Base-by-base conservation (phyloP, 805 yeast genomes). In the Nakazawaea anatomiae region DNA sequence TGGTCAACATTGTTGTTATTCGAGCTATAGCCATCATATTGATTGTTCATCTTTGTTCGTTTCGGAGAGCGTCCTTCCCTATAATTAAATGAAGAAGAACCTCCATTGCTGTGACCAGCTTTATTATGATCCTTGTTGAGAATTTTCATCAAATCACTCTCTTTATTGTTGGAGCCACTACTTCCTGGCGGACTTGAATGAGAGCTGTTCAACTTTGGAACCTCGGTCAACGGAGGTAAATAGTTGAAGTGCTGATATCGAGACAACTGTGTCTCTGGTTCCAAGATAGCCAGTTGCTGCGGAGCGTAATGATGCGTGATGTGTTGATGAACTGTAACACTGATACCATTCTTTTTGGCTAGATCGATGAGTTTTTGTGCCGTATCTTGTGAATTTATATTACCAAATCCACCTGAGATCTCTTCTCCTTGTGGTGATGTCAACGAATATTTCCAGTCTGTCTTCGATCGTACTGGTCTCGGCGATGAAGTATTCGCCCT, bases 301-400 rank as follows among this genome's bases (percentile, higher is more conserved):
- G 80, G 75, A 6, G 75, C 73, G 65, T 85, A 84, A 65, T 87
- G 90, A 62, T 88, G 88, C 65, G 87, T 92, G 44, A 86, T 82
- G 64, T 88, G 96, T 63, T 89, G 96, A 66, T 89, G 96, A 25
- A 89, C 78, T 4, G 89, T 83, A 11, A 89, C 73, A 43, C 78
- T 74, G 42, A 86, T 68, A 18, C 77, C 74, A 57, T 79, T 74
- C 46, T 68, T 67, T 54, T 76, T 80, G 0, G 91, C 91, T 48
- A 82, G 74, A 36, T 78, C 77, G 6, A 87, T 73, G 8, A 87
- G 64, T 54, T 74, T 70, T 50, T 79, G 80, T 0, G 81, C 89
- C 14, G 77, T 60, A 36, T 77, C 82, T 51, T 79, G 76, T 25
- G 74, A 70, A 40, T 70, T 64, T 4, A 86, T 83, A 1, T 65